phyloP scores from a whole-genome alignment of 140 eudicot genomes.

The Erigeron philadelphicus region DNA sequence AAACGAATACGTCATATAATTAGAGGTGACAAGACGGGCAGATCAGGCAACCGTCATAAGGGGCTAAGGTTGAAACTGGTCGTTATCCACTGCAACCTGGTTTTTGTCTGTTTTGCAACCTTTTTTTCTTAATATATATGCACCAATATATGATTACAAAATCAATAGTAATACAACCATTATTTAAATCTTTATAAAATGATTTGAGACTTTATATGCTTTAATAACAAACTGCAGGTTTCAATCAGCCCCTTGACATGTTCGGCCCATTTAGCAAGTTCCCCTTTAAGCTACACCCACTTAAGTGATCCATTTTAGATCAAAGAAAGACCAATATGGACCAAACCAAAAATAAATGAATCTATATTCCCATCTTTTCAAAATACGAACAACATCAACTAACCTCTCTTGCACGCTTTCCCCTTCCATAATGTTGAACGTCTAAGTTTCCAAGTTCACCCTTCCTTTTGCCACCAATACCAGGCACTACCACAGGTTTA shows the following conservation, averaged over 20 bases:
- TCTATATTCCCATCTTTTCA: not conserved
- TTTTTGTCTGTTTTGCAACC: too few species aligned
- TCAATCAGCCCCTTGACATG: too few species aligned
- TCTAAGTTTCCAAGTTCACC: conserved; percentile 74
- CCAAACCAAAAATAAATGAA: conserved; percentile 4
- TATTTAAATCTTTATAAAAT: too few species aligned
- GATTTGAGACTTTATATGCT: too few species aligned
- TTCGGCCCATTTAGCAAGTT: not conserved
- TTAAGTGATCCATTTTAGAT: not conserved
- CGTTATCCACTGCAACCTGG: not conserved
- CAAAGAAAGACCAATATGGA: not conserved
- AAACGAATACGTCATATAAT: not conserved
- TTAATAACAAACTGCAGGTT: too few species aligned
- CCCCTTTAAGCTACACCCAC: not conserved
- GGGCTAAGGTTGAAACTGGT: not conserved
- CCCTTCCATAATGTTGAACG: conserved; percentile 91
- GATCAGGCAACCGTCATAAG: not conserved
- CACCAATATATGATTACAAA: too few species aligned
- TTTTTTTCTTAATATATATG: too few species aligned
- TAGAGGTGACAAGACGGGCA: not conserved
- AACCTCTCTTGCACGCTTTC: conserved; percentile 99
- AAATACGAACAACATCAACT: conserved; percentile 20
- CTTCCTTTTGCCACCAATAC: conserved; percentile 67
- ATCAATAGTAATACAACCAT: too few species aligned
- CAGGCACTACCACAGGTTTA: conserved; percentile 38